Conservation (phyloP, 129 eudicot genomes). For the Flaveria brownii region DNA sequence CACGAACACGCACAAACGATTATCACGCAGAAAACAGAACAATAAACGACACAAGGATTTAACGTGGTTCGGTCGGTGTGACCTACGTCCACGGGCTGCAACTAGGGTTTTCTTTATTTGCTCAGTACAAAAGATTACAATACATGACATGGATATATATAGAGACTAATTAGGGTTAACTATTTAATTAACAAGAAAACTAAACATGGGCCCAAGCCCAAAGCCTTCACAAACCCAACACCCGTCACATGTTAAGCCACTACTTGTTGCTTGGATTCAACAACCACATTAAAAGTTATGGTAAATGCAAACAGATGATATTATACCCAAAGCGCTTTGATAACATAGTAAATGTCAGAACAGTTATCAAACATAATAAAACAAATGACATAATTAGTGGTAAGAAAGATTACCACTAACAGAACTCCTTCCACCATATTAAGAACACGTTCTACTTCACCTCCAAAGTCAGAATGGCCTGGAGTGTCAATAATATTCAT, state of each 20-base stretch:
- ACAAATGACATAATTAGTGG: neutral
- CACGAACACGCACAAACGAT: too few relatives aligned
- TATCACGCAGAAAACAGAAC: too few relatives aligned
- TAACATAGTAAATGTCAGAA: neutral
- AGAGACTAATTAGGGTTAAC: too few relatives aligned
- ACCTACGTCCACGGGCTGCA: too few relatives aligned
- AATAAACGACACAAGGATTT: too few relatives aligned
- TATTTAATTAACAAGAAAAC: too few relatives aligned
- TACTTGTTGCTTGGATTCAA: neutral
- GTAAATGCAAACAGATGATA: neutral
- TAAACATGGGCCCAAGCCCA: too few relatives aligned
- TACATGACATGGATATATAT: too few relatives aligned
- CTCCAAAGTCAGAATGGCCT: constrained; percentile 99
- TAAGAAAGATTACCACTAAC: constrained; percentile 64
- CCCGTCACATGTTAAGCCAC: neutral
- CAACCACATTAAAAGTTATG: neutral
- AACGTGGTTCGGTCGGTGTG: too few relatives aligned
- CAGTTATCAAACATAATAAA: neutral
- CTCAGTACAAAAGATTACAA: too few relatives aligned
- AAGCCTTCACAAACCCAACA: too few relatives aligned
- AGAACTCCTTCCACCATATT: constrained; percentile 99
- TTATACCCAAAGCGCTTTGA: neutral
- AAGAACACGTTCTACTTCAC: constrained; percentile 97
- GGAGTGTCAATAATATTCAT: constrained; percentile 97
- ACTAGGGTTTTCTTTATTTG: too few relatives aligned